Evolutionary conservation across 2,329 filamentous ascomycete genomes (phyloP).

Genomic region (Pseudofabraea citricarpa): DNA sequence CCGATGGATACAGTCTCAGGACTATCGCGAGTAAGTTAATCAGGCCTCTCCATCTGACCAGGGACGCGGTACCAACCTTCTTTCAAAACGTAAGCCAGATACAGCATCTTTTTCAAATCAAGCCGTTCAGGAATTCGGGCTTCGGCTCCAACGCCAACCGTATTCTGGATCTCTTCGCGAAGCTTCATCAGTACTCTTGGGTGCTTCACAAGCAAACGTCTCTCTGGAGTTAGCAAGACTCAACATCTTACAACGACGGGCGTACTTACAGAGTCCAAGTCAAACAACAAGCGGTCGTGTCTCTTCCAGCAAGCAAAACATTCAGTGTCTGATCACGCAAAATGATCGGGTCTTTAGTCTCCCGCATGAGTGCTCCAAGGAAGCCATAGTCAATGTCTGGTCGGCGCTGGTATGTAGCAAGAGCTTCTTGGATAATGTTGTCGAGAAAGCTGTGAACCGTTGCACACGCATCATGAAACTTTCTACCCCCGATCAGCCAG

Average conservation of each 20-base stretch:
- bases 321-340: slow-evolving; percentile 24
- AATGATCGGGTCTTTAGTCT: not conserved
- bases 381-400: no score
- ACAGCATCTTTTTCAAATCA: slow-evolving; percentile 1
- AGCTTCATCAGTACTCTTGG: slow-evolving; percentile 36
- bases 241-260: not conserved
- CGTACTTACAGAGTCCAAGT: slow-evolving; percentile 23
- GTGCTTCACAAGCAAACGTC: slow-evolving; percentile 14
- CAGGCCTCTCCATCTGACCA: no score
- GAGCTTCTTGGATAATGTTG: no score
- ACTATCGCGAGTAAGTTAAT: no score
- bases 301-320: slow-evolving; percentile 21
- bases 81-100: not conserved
- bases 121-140: slow-evolving; percentile 1
- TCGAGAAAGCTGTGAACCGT: no score
- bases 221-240: slow-evolving; percentile 30
- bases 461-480: no score
- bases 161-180: slow-evolving; percentile 32
- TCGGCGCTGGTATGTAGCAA: no score
- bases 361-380: slow-evolving; percentile 29
- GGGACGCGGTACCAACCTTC: no score
- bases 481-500: no score
- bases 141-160: slow-evolving; percentile 19
- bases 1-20: slow-evolving; percentile 22
- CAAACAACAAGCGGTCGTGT: slow-evolving; percentile 16